phyloP scores from a whole-genome alignment of 441 rosid genomes.

The Cnidoscolus chayamansa region DNA sequence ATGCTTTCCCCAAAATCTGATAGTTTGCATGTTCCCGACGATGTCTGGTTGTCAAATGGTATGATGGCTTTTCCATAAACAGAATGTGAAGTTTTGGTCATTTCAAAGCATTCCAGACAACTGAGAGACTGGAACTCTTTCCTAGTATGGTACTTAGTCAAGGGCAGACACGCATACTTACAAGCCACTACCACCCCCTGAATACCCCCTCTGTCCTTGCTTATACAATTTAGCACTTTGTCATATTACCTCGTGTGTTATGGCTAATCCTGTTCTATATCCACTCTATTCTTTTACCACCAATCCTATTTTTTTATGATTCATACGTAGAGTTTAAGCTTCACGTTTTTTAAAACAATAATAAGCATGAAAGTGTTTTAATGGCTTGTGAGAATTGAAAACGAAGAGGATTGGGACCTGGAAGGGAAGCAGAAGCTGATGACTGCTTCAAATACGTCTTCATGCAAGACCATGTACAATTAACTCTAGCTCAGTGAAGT shows the following conservation, averaged over 20 bases:
- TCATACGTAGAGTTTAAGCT: no score
- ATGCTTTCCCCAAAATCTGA: conserved; percentile 59
- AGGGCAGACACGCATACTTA: conserved; percentile 24
- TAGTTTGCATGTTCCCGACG: conserved; percentile 89
- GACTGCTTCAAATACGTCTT: neutral
- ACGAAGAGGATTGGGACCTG: neutral
- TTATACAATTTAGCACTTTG: neutral
- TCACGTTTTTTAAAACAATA: no score
- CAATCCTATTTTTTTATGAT: no score
- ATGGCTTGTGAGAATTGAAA: neutral
- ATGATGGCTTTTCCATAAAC: conserved; percentile 71
- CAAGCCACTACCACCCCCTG: neutral
- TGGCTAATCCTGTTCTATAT: neutral
- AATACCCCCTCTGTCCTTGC: neutral
- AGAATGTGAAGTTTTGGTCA: conserved; percentile 49
- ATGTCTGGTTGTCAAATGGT: conserved; percentile 59
- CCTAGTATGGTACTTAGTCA: conserved; percentile 32
- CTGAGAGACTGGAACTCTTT: conserved; percentile 37
- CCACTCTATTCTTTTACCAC: no score
- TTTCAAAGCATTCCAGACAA: conserved; percentile 49
- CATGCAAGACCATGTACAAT: neutral
- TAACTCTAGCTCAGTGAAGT: conserved; percentile 19
- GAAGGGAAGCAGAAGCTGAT: conserved; percentile 5
- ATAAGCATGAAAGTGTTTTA: no score
- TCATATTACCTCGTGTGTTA: neutral